Conservation (phyloP, 257 asterid species). For the Nicotiana tomentosiformis region DNA sequence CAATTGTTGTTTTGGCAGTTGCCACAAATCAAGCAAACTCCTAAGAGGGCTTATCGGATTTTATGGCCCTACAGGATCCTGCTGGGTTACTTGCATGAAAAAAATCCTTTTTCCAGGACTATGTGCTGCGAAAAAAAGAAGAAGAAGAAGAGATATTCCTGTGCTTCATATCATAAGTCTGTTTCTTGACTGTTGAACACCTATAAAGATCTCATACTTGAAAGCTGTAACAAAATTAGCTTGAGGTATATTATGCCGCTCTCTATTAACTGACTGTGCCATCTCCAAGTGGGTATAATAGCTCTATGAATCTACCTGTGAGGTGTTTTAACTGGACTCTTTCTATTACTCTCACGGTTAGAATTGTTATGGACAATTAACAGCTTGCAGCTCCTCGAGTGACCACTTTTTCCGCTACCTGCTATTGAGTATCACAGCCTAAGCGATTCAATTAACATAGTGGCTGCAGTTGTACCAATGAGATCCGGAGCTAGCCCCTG, state of each 20-base stretch:
- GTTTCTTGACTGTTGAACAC: not conserved
- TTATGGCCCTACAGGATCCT: no score
- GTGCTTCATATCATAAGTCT: not conserved
- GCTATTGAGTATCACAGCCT: not conserved
- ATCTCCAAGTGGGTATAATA: no score
- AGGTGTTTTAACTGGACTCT: not conserved
- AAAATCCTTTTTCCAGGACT: not conserved
- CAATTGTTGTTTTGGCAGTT: no score
- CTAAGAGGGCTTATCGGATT: no score
- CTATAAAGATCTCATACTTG: not conserved
- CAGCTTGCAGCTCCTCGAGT: not conserved
- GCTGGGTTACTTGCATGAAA: no score
- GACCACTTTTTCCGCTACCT: not conserved
- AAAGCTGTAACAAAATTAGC: not conserved
- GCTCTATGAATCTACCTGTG: not conserved
- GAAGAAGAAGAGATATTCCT: not conserved
- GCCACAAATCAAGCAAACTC: no score
- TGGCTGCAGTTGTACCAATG: not conserved
- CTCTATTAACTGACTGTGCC: no score
- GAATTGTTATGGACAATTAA: not conserved
- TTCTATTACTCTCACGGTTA: not conserved
- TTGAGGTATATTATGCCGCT: not conserved
- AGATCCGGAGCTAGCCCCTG: not conserved
- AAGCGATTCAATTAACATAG: not conserved
- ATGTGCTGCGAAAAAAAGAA: not conserved